Percentiles rank a stretch among this genome's conserved stretches.
phyloP scores from a whole-genome alignment of 2,329 filamentous ascomycete genomes.

The Colletotrichum tamarilloi region DNA sequence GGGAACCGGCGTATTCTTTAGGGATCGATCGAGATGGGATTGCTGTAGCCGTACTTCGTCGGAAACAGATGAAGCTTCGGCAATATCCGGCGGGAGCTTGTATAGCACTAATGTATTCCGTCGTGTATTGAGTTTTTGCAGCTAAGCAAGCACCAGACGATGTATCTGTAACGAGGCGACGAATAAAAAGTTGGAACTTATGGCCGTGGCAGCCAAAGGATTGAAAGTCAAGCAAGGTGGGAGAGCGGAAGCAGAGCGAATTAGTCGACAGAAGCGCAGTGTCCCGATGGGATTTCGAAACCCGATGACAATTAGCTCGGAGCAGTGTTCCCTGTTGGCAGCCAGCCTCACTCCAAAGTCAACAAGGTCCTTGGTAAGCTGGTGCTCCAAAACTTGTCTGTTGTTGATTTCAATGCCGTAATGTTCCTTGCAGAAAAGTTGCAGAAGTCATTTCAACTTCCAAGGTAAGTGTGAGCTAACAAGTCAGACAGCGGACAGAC shows the following conservation, averaged over 20 bases:
- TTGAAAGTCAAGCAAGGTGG: neutral
- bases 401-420: neutral
- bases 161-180: neutral
- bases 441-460: neutral
- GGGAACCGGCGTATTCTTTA: neutral
- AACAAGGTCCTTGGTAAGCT: neutral
- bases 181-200: neutral
- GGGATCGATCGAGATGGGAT: neutral
- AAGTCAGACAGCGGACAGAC: neutral
- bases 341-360: constrained; percentile 21
- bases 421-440: neutral
- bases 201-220: neutral
- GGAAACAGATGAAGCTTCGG: neutral
- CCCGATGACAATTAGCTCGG: constrained; percentile 24
- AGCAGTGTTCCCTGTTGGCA: constrained; percentile 23
- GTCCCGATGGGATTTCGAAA: constrained; percentile 32
- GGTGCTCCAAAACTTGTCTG: too few relatives aligned
- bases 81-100: neutral
- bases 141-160: neutral
- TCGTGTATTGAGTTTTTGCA: neutral
- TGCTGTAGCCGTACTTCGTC: neutral
- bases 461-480: neutral
- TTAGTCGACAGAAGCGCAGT: constrained; percentile 9
- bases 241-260: constrained; percentile 7
- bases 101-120: neutral